phyloP scores from a whole-genome alignment of 768 basidiomycete species.

The Mycena amicta region DNA sequence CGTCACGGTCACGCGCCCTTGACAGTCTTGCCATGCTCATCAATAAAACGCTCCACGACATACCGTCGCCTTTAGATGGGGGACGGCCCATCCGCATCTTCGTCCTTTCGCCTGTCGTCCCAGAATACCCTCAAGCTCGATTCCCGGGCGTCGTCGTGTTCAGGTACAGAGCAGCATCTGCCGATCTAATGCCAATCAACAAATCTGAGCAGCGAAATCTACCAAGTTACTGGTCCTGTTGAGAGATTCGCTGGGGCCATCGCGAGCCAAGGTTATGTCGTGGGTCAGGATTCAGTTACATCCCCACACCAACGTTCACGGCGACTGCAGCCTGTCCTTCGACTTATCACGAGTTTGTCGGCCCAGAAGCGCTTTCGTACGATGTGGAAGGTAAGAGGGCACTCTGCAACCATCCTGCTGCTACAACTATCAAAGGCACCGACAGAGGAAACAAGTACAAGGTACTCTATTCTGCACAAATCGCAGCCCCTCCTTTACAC shows the following conservation, averaged over 20 bases:
- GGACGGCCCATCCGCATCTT: slow-evolving; percentile 78
- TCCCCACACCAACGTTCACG: neutral
- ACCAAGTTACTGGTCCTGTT: slow-evolving; percentile 96
- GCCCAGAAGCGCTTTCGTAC: slow-evolving; percentile 86
- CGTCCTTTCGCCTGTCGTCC: slow-evolving; percentile 76
- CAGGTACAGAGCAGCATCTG: slow-evolving; percentile 47
- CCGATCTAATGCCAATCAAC: neutral
- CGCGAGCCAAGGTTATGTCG: slow-evolving; percentile 83
- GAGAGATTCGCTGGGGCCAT: slow-evolving; percentile 84
- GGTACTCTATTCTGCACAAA: no score
- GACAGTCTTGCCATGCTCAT: slow-evolving; percentile 64
- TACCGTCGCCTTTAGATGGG: slow-evolving; percentile 67
- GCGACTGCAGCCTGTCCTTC: slow-evolving; percentile 69
- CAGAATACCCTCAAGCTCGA: slow-evolving; percentile 85
- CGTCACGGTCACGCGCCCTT: neutral
- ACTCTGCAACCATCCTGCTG: neutral
- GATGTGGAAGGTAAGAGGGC: slow-evolving; percentile 70
- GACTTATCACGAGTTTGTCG: slow-evolving; percentile 90
- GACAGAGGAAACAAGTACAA: slow-evolving; percentile 94
- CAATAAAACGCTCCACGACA: slow-evolving; percentile 74
- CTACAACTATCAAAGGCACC: slow-evolving; percentile 51
- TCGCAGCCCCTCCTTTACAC: no score
- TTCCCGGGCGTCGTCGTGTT: slow-evolving; percentile 89
- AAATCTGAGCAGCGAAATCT: slow-evolving; percentile 72
- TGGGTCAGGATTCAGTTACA: slow-evolving; percentile 51